Evolutionary conservation across 2,329 filamentous ascomycete species (phyloP), one percentile per base, ranked within the genome.

Genomic region (Trichophyton simii): DNA sequence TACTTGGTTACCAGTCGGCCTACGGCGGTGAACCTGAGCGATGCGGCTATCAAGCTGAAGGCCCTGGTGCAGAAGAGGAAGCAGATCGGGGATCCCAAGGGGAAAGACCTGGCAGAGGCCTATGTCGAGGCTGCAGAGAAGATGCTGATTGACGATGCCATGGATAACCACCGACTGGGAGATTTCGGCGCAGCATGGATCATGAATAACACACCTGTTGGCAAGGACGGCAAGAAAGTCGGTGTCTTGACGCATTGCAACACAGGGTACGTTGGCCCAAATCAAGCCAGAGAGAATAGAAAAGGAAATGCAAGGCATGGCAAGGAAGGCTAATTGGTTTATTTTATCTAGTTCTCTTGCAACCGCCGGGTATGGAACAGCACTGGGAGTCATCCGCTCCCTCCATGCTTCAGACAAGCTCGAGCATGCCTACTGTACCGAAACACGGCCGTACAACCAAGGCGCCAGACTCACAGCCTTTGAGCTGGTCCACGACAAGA

Each of bases 201-300:
- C 38, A 75, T 84, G 61, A 76, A 80, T 46, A 83, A 89, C 67
- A 69, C 75, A 65, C 41, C 78, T 55, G 75, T 66, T 74, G 80
- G 71, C 71, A 79, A 65, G 72, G 80, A 65, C 69, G 79, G 71
- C 69, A 79, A 75, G 67, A 78, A 80, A 66, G 77, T 96, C 57
- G 89, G 89, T n/a, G 87, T 99, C 50, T 77, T 99, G 66, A 99
- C 94, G 9, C 95, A 99, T 75, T 99, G 94, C 80, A 99, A 99
- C 74, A 99, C 94, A 22, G 94, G 94, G 85, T 87, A 79, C 62
- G 76, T 62, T 36, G 28, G 38, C 42, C 22, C 6, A 25, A 34
- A 15, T 15, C 15, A 31, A 4, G 36, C 13, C 28, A 18, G n/a
- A 6, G 13, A 5, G 52, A 55, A 31, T 9, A 9, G 13, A 28